Evolutionary conservation across 805 yeast genomes (phyloP).

Genomic region (Jamesozyma spencerorum): DNA sequence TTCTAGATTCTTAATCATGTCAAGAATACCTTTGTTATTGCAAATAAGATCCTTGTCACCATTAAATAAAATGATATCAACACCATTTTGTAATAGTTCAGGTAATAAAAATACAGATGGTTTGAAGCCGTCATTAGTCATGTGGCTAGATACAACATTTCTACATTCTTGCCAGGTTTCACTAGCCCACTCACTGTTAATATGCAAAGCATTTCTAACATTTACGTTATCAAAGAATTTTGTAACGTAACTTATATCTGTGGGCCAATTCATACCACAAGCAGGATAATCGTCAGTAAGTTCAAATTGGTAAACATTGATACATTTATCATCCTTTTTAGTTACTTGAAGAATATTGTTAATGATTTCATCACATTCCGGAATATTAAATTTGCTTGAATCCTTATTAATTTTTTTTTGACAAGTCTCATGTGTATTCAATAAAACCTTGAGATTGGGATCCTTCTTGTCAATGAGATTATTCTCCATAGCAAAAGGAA

Average conservation of each 20-base stretch:
- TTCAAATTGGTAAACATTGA: conserved; percentile 76
- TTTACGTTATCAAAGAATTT: conserved; percentile 42
- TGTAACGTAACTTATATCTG: conserved; percentile 42
- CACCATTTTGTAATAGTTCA: conserved; percentile 41
- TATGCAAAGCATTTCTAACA: conserved; percentile 46
- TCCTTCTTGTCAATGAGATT: conserved; percentile 42
- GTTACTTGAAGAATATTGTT: conserved; percentile 19
- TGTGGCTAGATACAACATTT: conserved; percentile 41
- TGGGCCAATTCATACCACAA: conserved; percentile 94
- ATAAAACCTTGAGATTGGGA: conserved; percentile 33
- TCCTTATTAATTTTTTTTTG: conserved; percentile 41
- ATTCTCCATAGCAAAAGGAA: conserved; percentile 57
- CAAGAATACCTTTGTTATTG: conserved; percentile 67
- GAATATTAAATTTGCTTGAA: conserved; percentile 21
- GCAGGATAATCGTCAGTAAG: conserved; percentile 65
- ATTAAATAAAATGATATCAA: conserved; percentile 64
- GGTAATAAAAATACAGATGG: conserved; percentile 68
- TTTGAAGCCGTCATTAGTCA: conserved; percentile 43
- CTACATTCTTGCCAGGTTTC: conserved; percentile 73
- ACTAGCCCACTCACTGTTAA: conserved; percentile 29
- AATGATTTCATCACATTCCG: conserved; percentile 39
- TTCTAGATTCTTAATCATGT: conserved; percentile 47
- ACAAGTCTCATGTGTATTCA: conserved; percentile 48
- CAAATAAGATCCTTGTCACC: conserved; percentile 89
- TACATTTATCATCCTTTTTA: conserved; percentile 37